phyloP scores from a whole-genome alignment of 345 rosid species.

The Stellera chamaejasme region DNA sequence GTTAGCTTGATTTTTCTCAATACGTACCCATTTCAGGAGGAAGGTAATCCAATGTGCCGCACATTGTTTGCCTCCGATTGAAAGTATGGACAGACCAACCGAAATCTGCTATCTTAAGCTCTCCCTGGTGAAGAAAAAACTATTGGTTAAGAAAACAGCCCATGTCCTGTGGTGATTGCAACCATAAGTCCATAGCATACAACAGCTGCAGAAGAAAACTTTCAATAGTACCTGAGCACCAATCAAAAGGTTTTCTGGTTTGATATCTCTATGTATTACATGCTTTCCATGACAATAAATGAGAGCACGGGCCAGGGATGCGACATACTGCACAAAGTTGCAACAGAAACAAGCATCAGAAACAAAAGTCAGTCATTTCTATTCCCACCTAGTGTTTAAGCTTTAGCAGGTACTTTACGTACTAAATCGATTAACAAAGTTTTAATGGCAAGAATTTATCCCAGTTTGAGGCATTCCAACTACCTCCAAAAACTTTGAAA shows the following conservation, averaged over 20 bases:
- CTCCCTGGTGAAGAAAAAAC: slow-evolving; percentile 49
- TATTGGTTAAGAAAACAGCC: slow-evolving; percentile 11
- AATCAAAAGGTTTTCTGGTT: slow-evolving; percentile 85
- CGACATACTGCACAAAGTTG: slow-evolving; percentile 63
- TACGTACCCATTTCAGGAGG: slow-evolving; percentile 97
- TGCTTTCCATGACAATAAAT: slow-evolving; percentile 99
- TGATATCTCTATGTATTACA: slow-evolving; percentile 95
- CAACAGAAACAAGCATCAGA: slow-evolving; percentile 1
- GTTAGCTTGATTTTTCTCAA: background rate
- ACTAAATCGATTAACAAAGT: too few species aligned
- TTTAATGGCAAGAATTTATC: too few species aligned
- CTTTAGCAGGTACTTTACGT: too few species aligned
- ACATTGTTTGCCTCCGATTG: slow-evolving; percentile 95
- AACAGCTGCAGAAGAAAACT: background rate
- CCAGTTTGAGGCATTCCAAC: too few species aligned
- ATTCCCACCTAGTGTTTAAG: too few species aligned
- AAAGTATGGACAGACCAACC: slow-evolving; percentile 99
- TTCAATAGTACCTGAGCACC: slow-evolving; percentile 64
- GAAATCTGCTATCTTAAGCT: slow-evolving; percentile 97
- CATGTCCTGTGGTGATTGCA: background rate
- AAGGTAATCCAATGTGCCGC: slow-evolving; percentile 95
- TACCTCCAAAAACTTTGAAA: too few species aligned
- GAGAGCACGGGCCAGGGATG: slow-evolving; percentile 92
- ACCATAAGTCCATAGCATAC: background rate
- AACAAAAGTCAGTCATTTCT: background rate